These are phyloP conservation scores for Taphrina betulina DNA, from an alignment of 1,139 yeast genomes.

Conservation along the genomic window DNA sequence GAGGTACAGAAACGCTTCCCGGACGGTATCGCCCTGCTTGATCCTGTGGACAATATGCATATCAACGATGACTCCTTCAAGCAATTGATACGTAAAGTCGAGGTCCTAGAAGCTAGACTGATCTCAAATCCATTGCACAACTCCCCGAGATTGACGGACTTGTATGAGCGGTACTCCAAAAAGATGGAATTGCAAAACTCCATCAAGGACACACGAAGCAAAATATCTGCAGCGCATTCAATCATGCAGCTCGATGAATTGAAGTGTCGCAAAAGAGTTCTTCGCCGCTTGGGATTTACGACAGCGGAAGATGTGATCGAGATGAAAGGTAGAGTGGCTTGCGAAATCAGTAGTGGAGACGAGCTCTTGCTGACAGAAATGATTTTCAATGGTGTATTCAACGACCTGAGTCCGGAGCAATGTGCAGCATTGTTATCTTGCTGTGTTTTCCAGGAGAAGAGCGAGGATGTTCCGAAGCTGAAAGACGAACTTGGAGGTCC, in stretches of 20 bases:
- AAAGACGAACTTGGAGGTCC: conserved; percentile 90
- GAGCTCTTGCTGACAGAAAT: conserved; percentile 84
- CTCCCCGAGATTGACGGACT: conserved; percentile 58
- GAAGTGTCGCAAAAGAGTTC: conserved; percentile 85
- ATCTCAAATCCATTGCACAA: conserved; percentile 67
- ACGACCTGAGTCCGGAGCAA: conserved; percentile 80
- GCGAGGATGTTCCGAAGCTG: conserved; percentile 73
- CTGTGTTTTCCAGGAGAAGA: conserved; percentile 94
- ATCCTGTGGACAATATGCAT: conserved; percentile 90
- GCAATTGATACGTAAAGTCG: conserved; percentile 64
- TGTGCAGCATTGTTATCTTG: conserved; percentile 90
- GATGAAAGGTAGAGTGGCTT: conserved; percentile 91
- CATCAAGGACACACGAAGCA: conserved; percentile 59
- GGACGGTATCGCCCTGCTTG: conserved; percentile 83
- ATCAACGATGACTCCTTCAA: conserved; percentile 77
- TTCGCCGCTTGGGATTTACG: conserved; percentile 81
- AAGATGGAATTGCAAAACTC: conserved; percentile 65
- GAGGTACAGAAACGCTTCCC: conserved; percentile 83
- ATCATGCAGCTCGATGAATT: conserved; percentile 91
- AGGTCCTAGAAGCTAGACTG: conserved; percentile 73
- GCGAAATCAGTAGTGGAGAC: conserved; percentile 95
- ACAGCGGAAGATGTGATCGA: conserved; percentile 76
- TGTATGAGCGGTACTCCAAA: conserved; percentile 62
- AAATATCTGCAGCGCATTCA: conserved; percentile 80
- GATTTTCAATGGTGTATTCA: conserved; percentile 91